Percentiles rank a stretch among this genome's conserved stretches.
Evolutionary conservation across 2,329 filamentous ascomycete species (phyloP).

Genomic region (Ophiostoma triangulosporum): DNA sequence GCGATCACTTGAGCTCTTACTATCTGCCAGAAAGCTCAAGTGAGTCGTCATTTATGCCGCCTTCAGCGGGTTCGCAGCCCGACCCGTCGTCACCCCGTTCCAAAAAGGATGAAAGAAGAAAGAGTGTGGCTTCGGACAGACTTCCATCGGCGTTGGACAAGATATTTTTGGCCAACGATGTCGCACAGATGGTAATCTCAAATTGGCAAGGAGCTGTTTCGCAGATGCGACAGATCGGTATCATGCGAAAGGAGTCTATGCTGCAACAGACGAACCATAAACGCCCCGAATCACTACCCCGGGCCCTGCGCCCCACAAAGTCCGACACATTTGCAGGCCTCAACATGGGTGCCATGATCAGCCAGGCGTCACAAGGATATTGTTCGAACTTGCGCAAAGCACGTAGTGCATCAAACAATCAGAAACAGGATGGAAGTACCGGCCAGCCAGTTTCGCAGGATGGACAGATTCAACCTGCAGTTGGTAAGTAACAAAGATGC

Average conservation of each 20-base stretch:
- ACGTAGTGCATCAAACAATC: constrained; percentile 10
- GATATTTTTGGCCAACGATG: constrained; percentile 41
- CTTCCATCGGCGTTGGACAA: constrained; percentile 34
- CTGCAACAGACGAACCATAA: constrained; percentile 3
- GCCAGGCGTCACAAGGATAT: background rate
- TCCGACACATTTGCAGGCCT: constrained; percentile 11
- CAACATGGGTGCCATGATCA: background rate
- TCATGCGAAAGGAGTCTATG: constrained; percentile 16
- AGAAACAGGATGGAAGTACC: background rate
- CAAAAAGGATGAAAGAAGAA: constrained; percentile 24
- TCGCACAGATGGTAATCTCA: constrained; percentile 51
- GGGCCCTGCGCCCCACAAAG: constrained; percentile 9
- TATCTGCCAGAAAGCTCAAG: constrained; percentile 16
- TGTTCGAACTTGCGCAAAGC: constrained; percentile 7
- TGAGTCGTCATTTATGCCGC: constrained; percentile 23
- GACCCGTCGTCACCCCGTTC: constrained; percentile 28
- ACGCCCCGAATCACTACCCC: background rate
- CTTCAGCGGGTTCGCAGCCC: constrained; percentile 17
- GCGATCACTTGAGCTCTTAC: constrained; percentile 41
- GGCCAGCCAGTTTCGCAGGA: background rate
- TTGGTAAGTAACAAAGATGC: background rate
- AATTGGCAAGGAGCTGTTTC: constrained; percentile 52
- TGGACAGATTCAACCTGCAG: background rate
- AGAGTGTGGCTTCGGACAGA: constrained; percentile 11
- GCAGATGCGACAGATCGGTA: constrained; percentile 39